A percentile compares a stretch with the other conserved stretches of the same genome.
Conservation (phyloP, 2,329 filamentous ascomycete genomes). For the Epichloe sp. region DNA sequence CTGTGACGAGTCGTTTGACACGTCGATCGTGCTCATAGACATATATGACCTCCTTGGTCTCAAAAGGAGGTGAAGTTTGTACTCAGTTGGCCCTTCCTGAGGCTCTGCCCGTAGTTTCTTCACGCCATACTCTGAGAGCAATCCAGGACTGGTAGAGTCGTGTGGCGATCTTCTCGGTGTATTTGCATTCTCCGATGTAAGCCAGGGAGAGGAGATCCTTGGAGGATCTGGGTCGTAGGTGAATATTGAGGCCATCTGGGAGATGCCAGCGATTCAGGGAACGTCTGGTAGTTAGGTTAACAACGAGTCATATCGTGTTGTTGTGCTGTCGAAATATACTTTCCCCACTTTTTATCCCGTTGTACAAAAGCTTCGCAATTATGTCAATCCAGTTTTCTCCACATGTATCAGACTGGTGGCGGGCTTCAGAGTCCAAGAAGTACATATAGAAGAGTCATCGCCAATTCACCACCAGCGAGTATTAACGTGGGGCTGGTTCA, state of each 20-base stretch:
- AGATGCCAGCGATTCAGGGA: background rate
- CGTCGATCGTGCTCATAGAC: constrained; percentile 47
- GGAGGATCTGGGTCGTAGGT: constrained; percentile 85
- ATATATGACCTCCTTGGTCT: constrained; percentile 64
- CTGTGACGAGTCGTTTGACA: constrained; percentile 1
- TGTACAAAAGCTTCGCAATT: background rate
- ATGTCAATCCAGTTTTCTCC: no score
- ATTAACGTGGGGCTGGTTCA: no score
- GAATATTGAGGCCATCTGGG: constrained; percentile 79
- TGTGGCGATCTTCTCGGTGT: constrained; percentile 20
- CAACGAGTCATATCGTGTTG: background rate
- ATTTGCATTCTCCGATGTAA: constrained; percentile 37
- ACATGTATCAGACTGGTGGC: no score
- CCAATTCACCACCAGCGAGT: no score
- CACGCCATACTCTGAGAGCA: constrained; percentile 49
- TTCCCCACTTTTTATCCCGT: background rate
- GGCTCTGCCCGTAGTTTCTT: constrained; percentile 78
- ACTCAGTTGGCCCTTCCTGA: constrained; percentile 88
- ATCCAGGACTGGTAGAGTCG: constrained; percentile 19
- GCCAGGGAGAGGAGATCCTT: constrained; percentile 83
- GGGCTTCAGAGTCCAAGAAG: no score
- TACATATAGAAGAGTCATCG: no score
- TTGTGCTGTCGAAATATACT: background rate
- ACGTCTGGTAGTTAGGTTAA: background rate
- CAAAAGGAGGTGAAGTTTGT: constrained; percentile 84